Evolutionary conservation across 164 flowering plant species (phyloP).

Genomic region (Nymphaea colorata): DNA sequence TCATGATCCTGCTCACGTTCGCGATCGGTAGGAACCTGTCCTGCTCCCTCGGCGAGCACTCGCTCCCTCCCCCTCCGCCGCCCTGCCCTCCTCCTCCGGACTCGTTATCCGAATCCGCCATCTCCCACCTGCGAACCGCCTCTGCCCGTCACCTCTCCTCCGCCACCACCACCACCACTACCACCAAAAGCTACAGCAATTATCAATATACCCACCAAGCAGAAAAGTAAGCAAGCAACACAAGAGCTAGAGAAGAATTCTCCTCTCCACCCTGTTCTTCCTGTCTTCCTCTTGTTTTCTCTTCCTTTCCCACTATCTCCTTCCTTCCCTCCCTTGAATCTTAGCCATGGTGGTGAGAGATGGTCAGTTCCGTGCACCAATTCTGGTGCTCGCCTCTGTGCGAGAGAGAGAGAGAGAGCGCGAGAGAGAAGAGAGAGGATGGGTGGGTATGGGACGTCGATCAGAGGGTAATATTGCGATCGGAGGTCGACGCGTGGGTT

Average conservation of each 20-base stretch:
- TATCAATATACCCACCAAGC: too few species aligned
- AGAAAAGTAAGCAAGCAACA: too few species aligned
- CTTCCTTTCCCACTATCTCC: not conserved
- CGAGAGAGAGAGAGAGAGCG: not conserved
- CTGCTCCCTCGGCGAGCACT: slow-evolving; percentile 39
- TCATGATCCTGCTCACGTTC: slow-evolving; percentile 58
- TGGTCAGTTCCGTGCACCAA: not conserved
- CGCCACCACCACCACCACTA: not conserved
- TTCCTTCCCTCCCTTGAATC: not conserved
- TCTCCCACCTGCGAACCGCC: slow-evolving; percentile 3
- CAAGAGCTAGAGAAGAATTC: not conserved
- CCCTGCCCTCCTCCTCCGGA: slow-evolving; percentile 24
- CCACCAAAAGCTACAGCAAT: not conserved
- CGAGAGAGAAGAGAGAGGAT: not conserved
- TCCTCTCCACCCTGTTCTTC: too few species aligned
- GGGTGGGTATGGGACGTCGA: not conserved
- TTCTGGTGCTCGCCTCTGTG: not conserved
- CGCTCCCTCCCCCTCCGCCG: slow-evolving; percentile 10
- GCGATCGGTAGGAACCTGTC: slow-evolving; percentile 52
- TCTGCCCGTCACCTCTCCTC: not conserved
- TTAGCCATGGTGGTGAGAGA: not conserved
- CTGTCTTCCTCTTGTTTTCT: not conserved
- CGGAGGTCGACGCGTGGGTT: not conserved
- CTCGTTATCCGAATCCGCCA: slow-evolving; percentile 52
- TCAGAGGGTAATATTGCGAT: not conserved